Evolutionary conservation across 352 stramenopile species (phyloP).

Genomic region (Phytophthora multivora): DNA sequence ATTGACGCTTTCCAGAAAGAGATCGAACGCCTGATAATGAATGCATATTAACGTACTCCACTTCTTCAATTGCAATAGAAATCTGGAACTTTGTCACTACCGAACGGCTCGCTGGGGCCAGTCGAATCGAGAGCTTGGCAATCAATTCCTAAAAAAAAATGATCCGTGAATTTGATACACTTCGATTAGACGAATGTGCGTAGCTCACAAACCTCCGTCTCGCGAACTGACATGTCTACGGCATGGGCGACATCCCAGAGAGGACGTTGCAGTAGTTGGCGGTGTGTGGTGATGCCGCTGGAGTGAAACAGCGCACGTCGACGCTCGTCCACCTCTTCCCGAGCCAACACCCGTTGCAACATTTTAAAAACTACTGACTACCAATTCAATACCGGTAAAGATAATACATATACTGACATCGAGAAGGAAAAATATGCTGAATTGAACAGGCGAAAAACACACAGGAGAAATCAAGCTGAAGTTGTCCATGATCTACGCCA

Average conservation of each 20-base stretch:
- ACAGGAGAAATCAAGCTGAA: slow-evolving; percentile 10
- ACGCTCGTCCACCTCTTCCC: slow-evolving; percentile 58
- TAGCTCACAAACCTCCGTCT: slow-evolving; percentile 45
- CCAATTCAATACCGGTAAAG: neutral
- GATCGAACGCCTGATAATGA: slow-evolving; percentile 61
- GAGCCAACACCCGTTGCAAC: slow-evolving; percentile 61
- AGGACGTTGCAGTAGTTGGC: slow-evolving; percentile 57
- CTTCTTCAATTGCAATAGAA: neutral
- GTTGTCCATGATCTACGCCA: neutral
- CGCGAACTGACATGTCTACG: slow-evolving; percentile 65
- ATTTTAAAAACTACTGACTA: slow-evolving; percentile 38
- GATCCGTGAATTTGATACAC: slow-evolving; percentile 9
- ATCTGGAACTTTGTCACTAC: slow-evolving; percentile 23
- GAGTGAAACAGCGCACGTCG: slow-evolving; percentile 48
- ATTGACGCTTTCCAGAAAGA: slow-evolving; percentile 80
- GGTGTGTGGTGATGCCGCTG: slow-evolving; percentile 57
- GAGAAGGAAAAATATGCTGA: neutral
- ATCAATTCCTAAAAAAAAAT: slow-evolving; percentile 51
- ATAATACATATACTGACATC: slow-evolving; percentile 1
- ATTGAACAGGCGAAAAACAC: slow-evolving; percentile 1
- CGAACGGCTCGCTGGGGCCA: slow-evolving; percentile 48
- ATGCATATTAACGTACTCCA: slow-evolving; percentile 1
- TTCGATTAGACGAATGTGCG: neutral
- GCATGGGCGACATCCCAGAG: slow-evolving; percentile 69
- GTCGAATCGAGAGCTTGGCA: slow-evolving; percentile 52